Evolutionary conservation across 2,329 filamentous ascomycete genomes (phyloP), one percentile per base, ranked within the genome.

Genomic region (Fusarium tricinctum): DNA sequence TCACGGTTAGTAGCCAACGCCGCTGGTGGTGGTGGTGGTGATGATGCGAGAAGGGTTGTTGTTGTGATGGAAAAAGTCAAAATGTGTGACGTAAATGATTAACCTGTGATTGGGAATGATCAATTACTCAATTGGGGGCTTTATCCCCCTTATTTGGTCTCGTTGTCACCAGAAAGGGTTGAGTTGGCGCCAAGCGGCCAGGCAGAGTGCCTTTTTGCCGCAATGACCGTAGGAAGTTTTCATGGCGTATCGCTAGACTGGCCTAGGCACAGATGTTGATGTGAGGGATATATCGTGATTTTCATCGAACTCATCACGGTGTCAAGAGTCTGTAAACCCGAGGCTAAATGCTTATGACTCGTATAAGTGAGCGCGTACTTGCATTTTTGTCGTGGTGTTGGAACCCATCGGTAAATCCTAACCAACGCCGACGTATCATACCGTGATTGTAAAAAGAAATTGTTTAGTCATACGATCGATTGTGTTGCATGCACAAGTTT

Each of bases 341-440:
- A 66, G 67, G 59, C 72, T 74, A 74, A 63, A 61, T 39, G 42
- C 38, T 57, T 67, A 64, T 74, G 72, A 74, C 72, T 74, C 72
- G 72, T 68, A 58, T 63, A 63, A 63, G 46, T 53, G 65, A 44
- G 43, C 23, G 51, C 39, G 43, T 49, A 63, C 23, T 19, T 32
- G 30, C 43, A 63, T 26, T 35, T 20, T 40, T 46, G 43, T 42
- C 55, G 43, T 52, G 56, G 58, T 60, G 63, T 38, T 63, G 26
- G 46, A 39, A 50, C 57, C 17, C 30, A 42, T 30, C 57, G 58
- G 56, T 58, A 44, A 66, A 43, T 48, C 33, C 26, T 44, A 38
- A 63, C 49, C 30, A 35, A 45, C 44, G 6, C n/a, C 14, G 26
- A n/a, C 40, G 13, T 35, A 35, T 35, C 17, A 35, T 17, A 17